Conservation (phyloP, 163 green algal genomes). For the Scenedesmus sp. region DNA sequence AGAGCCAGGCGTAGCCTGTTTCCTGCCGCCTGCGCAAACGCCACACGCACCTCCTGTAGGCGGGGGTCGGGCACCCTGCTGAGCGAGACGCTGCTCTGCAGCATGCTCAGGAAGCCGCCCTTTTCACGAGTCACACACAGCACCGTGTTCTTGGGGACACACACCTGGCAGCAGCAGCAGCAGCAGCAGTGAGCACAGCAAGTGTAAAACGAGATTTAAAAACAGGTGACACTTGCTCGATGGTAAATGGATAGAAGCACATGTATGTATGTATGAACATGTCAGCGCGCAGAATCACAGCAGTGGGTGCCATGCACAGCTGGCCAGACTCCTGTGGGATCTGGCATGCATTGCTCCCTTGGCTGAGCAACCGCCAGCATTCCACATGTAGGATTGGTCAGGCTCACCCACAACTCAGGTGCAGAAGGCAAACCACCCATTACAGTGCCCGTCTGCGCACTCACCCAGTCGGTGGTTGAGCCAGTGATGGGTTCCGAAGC, state of each 20-base stretch:
- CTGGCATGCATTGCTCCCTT: too few relatives aligned
- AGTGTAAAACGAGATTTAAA: too few relatives aligned
- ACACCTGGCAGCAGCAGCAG: slow-evolving; percentile 73
- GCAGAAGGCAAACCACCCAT: neutral
- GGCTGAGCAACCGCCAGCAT: too few relatives aligned
- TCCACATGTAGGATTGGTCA: too few relatives aligned
- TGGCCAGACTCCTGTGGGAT: too few relatives aligned
- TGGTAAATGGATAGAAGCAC: too few relatives aligned
- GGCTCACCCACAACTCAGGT: too few relatives aligned
- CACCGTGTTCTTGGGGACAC: slow-evolving; percentile 87
- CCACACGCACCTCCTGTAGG: slow-evolving; percentile 71
- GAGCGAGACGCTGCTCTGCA: slow-evolving; percentile 75
- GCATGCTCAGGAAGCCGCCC: slow-evolving; percentile 87
- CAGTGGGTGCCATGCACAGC: too few relatives aligned
- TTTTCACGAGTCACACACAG: slow-evolving; percentile 91
- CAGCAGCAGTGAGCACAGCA: neutral
- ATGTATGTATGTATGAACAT: too few relatives aligned
- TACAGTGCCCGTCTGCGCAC: neutral
- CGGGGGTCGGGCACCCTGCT: slow-evolving; percentile 3
- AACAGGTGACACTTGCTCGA: too few relatives aligned
- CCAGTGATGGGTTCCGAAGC: slow-evolving; percentile 96
- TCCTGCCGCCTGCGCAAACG: neutral
- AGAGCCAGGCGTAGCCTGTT: neutral
- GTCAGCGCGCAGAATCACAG: too few relatives aligned
- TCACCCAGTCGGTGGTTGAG: slow-evolving; percentile 67